Evolutionary conservation across 2,329 filamentous ascomycete species (phyloP).

Genomic region (Calonectria naviculata): DNA sequence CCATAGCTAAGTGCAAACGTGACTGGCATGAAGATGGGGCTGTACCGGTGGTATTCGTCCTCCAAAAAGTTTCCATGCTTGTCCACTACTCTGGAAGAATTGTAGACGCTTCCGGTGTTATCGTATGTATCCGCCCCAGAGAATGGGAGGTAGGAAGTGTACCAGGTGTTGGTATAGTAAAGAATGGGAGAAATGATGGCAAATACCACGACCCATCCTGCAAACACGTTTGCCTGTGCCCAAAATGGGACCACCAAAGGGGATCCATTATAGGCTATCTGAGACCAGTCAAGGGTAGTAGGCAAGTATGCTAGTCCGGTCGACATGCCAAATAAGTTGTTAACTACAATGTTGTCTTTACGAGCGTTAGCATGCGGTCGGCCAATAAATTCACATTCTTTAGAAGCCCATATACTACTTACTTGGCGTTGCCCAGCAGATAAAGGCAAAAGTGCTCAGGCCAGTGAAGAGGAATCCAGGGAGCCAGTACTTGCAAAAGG

Average conservation of each 20-base stretch:
- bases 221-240: constrained; percentile 28
- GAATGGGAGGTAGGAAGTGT: constrained; percentile 47
- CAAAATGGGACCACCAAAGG: constrained; percentile 28
- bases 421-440: constrained; percentile 30
- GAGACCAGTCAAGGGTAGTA: constrained; percentile 26
- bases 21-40: constrained; percentile 26
- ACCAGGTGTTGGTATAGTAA: constrained; percentile 59
- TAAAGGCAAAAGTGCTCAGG: constrained; percentile 25
- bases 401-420: background rate
- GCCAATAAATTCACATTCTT: background rate
- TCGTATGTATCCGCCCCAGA: constrained; percentile 26
- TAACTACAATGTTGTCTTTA: constrained; percentile 23
- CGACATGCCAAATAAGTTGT: constrained; percentile 28
- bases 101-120: constrained; percentile 24
- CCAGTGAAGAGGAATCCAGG: constrained; percentile 26
- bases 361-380: background rate
- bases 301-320: constrained; percentile 25
- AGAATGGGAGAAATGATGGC: constrained; percentile 24
- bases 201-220: constrained; percentile 23
- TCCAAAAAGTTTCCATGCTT: constrained; percentile 21
- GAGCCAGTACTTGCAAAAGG: constrained; percentile 19
- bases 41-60: constrained; percentile 23
- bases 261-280: constrained; percentile 26
- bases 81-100: constrained; percentile 24
- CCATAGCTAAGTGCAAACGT: constrained; percentile 21